These are phyloP conservation scores for Volvox carteri DNA, from an alignment of 163 green algal genomes.

Conservation along the genomic window DNA sequence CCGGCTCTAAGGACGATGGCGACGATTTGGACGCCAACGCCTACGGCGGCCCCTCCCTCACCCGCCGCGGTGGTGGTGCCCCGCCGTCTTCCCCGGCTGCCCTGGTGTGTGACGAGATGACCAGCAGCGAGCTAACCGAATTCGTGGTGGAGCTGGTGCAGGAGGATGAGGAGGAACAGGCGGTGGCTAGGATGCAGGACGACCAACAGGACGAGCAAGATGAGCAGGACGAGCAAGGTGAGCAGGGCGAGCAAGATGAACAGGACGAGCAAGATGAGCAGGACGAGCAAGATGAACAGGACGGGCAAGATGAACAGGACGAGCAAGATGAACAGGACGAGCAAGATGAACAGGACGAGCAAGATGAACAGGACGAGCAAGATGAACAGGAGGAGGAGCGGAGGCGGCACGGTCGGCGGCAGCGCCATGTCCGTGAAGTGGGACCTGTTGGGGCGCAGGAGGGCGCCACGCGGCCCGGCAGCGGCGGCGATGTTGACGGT, in stretches of 20 bases:
- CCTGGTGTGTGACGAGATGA: slow-evolving; percentile 47
- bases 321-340: neutral
- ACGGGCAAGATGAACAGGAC: neutral
- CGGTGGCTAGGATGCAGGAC: neutral
- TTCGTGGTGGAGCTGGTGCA: slow-evolving; percentile 39
- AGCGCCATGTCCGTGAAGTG: neutral
- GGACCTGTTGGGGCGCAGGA: too few relatives aligned
- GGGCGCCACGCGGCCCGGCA: neutral
- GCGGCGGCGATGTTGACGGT: neutral
- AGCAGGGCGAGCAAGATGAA: neutral
- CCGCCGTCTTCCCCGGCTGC: neutral
- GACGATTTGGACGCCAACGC: neutral
- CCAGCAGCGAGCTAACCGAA: neutral
- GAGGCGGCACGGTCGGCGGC: neutral
- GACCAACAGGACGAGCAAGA: slow-evolving; percentile 12
- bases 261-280: neutral
- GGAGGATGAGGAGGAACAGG: neutral
- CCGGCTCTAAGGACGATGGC: neutral
- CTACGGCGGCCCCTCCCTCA: too few relatives aligned
- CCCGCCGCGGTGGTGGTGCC: too few relatives aligned
- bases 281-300: neutral
- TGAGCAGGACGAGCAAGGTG: neutral
- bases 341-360: neutral
- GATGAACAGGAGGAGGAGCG: slow-evolving; percentile 7
- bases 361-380: neutral